phyloP scores from a whole-genome alignment of 179 eudicot species.

The Dionaea muscipula region DNA sequence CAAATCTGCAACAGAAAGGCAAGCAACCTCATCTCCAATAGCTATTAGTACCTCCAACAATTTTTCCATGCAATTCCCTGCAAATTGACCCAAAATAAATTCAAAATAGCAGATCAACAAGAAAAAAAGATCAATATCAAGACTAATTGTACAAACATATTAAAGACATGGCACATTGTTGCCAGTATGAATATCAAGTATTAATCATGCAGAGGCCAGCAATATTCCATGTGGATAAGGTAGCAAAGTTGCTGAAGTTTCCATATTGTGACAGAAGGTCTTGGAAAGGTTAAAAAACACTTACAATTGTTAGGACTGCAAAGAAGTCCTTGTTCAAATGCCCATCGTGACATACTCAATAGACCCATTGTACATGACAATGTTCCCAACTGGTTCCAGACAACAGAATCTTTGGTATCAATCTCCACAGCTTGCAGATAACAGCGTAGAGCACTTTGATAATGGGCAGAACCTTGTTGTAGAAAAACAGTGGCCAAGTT shows the following conservation, averaged over 20 bases:
- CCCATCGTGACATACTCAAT: slow-evolving; percentile 89
- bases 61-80: slow-evolving; percentile 99
- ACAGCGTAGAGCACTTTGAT: slow-evolving; percentile 74
- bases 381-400: slow-evolving; percentile 97
- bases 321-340: slow-evolving; percentile 93
- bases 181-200: too few relatives aligned
- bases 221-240: too few relatives aligned
- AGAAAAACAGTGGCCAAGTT: slow-evolving; percentile 89
- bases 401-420: slow-evolving; percentile 83
- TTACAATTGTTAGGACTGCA: slow-evolving; percentile 99
- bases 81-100: slow-evolving; percentile 10
- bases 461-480: slow-evolving; percentile 61
- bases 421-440: slow-evolving; percentile 99
- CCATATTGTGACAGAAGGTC: neutral
- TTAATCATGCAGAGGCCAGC: too few relatives aligned
- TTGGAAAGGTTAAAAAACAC: slow-evolving; percentile 13
- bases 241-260: neutral
- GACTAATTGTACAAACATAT: too few relatives aligned
- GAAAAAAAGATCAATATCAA: neutral
- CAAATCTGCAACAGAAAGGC: slow-evolving; percentile 79
- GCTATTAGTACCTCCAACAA: slow-evolving; percentile 93
- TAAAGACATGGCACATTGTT: neutral
- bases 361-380: slow-evolving; percentile 87
- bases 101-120: neutral
- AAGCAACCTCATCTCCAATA: slow-evolving; percentile 89